A percentile compares a stretch with the other conserved stretches of the same genome.
These are phyloP conservation scores for Apiospora hydei DNA, from an alignment of 2,329 filamentous ascomycete genomes.

Conservation along the genomic window DNA sequence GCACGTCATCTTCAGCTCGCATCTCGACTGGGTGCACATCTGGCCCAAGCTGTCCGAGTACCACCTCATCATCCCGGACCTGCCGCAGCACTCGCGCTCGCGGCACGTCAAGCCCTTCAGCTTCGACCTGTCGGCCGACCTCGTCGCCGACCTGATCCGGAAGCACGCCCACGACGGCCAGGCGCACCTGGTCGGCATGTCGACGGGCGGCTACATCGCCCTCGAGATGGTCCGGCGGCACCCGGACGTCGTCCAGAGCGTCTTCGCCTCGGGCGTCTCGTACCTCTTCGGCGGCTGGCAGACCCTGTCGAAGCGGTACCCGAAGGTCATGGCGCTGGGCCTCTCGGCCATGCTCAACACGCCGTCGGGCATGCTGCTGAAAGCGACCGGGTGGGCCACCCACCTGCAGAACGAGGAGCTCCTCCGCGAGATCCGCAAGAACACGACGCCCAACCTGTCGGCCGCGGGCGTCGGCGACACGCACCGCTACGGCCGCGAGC, in stretches of 20 bases:
- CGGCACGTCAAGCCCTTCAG: slow-evolving; percentile 42
- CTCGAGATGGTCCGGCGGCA: slow-evolving; percentile 43
- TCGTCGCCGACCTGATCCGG: slow-evolving; percentile 46
- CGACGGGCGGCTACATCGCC: slow-evolving; percentile 48
- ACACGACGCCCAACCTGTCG: slow-evolving; percentile 39
- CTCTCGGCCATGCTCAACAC: slow-evolving; percentile 37
- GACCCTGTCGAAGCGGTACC: slow-evolving; percentile 25
- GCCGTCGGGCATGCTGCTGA: slow-evolving; percentile 40
- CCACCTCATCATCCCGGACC: slow-evolving; percentile 49
- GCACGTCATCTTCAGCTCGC: slow-evolving; percentile 43
- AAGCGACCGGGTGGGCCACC: slow-evolving; percentile 36
- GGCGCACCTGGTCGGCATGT: slow-evolving; percentile 51
- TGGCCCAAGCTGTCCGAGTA: slow-evolving; percentile 45
- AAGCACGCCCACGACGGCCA: slow-evolving; percentile 43
- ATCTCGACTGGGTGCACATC: slow-evolving; percentile 45
- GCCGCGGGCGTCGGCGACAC: slow-evolving; percentile 31
- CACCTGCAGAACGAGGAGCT: slow-evolving; percentile 42
- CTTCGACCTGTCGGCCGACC: slow-evolving; percentile 40
- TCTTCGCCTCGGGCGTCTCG: slow-evolving; percentile 45
- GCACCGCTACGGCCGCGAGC: slow-evolving; percentile 35
- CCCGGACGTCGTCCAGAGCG: slow-evolving; percentile 44
- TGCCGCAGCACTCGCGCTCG: slow-evolving; percentile 49
- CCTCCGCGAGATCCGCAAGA: slow-evolving; percentile 44
- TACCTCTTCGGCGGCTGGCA: not conserved
- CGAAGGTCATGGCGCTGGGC: slow-evolving; percentile 38